A percentile compares a stretch with the other conserved stretches of the same genome.
phyloP scores from a whole-genome alignment of 192 early-diverging fungal genomes.

The Rhizoclosmatium globosum region DNA sequence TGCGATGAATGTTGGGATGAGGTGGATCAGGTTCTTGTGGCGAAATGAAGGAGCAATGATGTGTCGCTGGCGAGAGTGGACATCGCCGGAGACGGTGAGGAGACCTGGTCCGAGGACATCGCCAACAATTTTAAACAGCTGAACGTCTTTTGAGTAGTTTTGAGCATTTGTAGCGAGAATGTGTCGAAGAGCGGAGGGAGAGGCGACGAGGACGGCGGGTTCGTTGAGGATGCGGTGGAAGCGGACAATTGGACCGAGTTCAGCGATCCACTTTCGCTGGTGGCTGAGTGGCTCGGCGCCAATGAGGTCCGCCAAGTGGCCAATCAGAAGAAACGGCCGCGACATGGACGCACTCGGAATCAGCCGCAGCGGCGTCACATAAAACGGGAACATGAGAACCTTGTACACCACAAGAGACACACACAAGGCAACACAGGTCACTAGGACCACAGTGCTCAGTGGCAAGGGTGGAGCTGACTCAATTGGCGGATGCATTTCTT shows the following conservation, averaged over 20 bases:
- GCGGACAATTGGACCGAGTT: background rate
- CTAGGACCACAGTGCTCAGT: too few relatives aligned
- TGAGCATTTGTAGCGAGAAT: background rate
- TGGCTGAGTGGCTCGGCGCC: background rate
- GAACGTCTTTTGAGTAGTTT: background rate
- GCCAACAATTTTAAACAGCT: background rate
- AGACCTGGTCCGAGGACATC: background rate
- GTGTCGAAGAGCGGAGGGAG: constrained; percentile 1
- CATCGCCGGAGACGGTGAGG: background rate
- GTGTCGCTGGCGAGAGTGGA: constrained; percentile 16
- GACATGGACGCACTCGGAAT: too few relatives aligned
- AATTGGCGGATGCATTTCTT: too few relatives aligned
- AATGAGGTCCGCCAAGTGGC: too few relatives aligned
- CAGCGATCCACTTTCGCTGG: background rate
- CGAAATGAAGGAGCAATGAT: constrained; percentile 23
- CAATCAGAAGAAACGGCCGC: too few relatives aligned
- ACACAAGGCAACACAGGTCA: too few relatives aligned
- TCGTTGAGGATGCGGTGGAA: background rate
- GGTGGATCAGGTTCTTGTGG: constrained; percentile 8
- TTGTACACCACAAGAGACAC: too few relatives aligned
- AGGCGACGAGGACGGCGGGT: background rate
- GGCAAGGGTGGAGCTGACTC: too few relatives aligned
- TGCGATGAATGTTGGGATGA: constrained; percentile 2
- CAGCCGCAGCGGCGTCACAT: too few relatives aligned
- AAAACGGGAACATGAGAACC: too few relatives aligned